Base-by-base conservation (phyloP, 257 asterid species). In the Solanum virginianum region DNA sequence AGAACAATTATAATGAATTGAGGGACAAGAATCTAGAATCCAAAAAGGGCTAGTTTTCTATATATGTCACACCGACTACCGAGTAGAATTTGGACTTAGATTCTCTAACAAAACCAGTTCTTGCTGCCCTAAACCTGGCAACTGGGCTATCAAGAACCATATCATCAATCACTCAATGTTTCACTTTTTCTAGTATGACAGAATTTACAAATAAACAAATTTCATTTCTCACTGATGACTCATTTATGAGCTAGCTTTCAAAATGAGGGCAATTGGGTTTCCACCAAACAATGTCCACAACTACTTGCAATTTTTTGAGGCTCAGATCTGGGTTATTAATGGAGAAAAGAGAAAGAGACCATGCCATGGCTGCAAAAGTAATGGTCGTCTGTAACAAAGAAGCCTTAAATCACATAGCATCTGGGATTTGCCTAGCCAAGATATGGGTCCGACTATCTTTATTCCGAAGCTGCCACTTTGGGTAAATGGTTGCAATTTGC, bases 331-430 rank as follows among this genome's bases (percentile, higher is more conserved):
- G 49, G 74, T 36, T 29, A 18, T 18, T 57, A 26, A 24, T 45
- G 26, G 51, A 29, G 83, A 56, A 68, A 47, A 18, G 83, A 51
- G 86, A 66, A 39, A 43, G 16, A 86, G 60, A 77, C 85, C 17
- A 77, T 65, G 85, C 84, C 88, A 87, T 89, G 89, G 86, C 84
- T 87, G 91, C 91, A 66, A 57, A 87, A 22, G 47, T 60, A 56
- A 84, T 54, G 45, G 85, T 47, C 32, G 87, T 79, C 8, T 12
- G 57, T 56, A 54, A 53, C 6, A 16, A 8, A 47, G 53, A 47
- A 45, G 70, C 39, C 45, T 13, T 10, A 29, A 32, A 75, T 72
- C 32, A 72, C 80, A 45, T 10, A 43, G 18, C 36, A 72, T 20
- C 17, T 6, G 55, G 4, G 6, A 20, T 45, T 72, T 82, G 86